Base-by-base conservation (phyloP, 768 basidiomycete genomes). In the Wakefieldia striispora region DNA sequence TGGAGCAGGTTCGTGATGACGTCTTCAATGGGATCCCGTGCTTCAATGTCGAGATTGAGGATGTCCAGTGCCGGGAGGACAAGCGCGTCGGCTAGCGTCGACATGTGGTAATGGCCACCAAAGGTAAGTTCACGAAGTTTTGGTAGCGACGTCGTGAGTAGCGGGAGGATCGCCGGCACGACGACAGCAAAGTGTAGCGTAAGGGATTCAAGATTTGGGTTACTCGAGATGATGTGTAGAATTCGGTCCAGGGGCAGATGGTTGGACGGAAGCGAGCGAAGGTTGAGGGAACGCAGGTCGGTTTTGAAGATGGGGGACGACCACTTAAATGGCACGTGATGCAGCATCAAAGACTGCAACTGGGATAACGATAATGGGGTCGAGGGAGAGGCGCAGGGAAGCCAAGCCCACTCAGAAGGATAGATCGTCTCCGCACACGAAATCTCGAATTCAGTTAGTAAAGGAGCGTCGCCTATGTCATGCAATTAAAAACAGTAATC, bases 311-410 rank as follows among this genome's bases (percentile, higher is more conserved):
- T 80, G 1, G 88, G 84, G 0, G 86, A 84, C 3, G 82, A 83
- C 81, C 85, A 86, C 64, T 82, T 84, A 74, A 89, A 88, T 0
- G 88, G 86, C 5, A 83, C 78, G 53, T 86, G 77, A 57, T 86
- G 83, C 11, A 89, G 70, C 21, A 84, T 86, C 12, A 90, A 68
- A 0, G 78, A 75, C 49, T 73, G 63, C 21, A 88, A 72, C 23
- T 73, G 72, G 6, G 79, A 75, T 3, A 86, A 71, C 20, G 65
- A 51, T 38, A 66, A 53, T 13, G 63, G 45, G 19, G 65, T 59
- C 43, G 59, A 64, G 3, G 72, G 66, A 17, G 68, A 65, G 5
- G 72, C 70, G 19, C 76, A 83, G 1, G 86, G 87, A 16, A 88
- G 72, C 88, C 88, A 91, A 7, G 79, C 74, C 88, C 86, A 89